Percentiles rank a stretch among this genome's conserved stretches.
These are phyloP conservation scores for Salvia miltiorrhiza DNA, from an alignment of 257 asterid genomes.

Conservation along the genomic window DNA sequence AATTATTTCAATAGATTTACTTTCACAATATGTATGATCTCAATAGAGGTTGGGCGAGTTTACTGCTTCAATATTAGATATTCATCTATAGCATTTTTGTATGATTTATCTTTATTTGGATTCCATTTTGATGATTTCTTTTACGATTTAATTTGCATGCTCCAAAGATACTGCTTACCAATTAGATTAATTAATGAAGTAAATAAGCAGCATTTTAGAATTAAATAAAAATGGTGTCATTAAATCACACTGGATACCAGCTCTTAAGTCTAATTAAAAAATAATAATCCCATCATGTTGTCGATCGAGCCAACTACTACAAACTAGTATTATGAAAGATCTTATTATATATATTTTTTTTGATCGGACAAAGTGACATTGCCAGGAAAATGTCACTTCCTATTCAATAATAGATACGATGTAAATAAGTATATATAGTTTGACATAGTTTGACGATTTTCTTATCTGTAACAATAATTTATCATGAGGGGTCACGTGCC, in stretches of 20 bases:
- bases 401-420: background rate
- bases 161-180: background rate
- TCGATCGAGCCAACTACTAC: background rate
- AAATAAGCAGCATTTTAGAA: background rate
- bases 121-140: no score
- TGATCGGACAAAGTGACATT: background rate
- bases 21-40: no score
- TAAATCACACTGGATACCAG: background rate
- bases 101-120: no score
- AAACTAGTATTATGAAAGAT: background rate
- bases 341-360: no score
- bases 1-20: no score
- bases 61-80: no score
- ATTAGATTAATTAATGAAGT: background rate
- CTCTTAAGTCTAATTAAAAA: background rate
- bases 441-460: background rate
- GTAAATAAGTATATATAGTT: background rate
- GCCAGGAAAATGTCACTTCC: constrained; percentile 1
- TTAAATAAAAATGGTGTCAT: background rate
- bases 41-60: no score
- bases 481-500: background rate
- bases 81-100: no score
- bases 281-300: background rate
- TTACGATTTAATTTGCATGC: no score
- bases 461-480: constrained; percentile 1